Conservation (phyloP, 441 rosid genomes). For the California macrophylla region DNA sequence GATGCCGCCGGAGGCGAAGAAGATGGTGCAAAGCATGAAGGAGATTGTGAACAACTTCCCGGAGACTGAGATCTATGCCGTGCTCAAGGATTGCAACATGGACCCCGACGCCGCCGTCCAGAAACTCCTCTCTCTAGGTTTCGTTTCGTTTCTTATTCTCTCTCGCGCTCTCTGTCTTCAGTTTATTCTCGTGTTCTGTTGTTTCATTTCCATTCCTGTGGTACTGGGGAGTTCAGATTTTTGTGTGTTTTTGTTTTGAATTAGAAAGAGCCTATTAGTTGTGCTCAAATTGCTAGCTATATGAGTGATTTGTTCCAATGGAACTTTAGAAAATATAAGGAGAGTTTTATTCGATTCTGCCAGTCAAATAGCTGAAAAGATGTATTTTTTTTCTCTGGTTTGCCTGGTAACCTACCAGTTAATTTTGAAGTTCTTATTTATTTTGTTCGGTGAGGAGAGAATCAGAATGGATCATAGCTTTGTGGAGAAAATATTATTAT, state of each 20-base stretch:
- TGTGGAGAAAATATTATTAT: background rate
- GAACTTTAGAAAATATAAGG: background rate
- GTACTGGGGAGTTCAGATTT: background rate
- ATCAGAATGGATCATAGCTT: background rate
- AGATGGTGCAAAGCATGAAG: slow-evolving; percentile 32
- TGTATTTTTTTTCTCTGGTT: background rate
- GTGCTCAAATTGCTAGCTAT: background rate
- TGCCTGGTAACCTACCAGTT: background rate
- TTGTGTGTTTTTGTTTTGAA: background rate
- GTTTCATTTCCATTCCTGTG: background rate
- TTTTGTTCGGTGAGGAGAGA: no score
- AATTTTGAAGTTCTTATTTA: background rate
- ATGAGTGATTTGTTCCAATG: background rate
- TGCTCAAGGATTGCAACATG: slow-evolving; percentile 48
- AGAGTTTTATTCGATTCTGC: background rate
- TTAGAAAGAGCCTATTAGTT: background rate
- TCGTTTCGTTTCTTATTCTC: slow-evolving; percentile 16
- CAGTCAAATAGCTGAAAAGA: background rate
- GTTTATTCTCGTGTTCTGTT: background rate
- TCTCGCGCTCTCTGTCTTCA: background rate
- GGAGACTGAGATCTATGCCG: slow-evolving; percentile 43
- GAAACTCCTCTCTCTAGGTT: slow-evolving; percentile 55
- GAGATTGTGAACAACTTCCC: slow-evolving; percentile 33
- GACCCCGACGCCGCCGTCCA: slow-evolving; percentile 53
- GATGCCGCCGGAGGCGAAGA: slow-evolving; percentile 20